Base-by-base conservation (phyloP, 768 basidiomycete genomes). In the Suillus cothurnatus region DNA sequence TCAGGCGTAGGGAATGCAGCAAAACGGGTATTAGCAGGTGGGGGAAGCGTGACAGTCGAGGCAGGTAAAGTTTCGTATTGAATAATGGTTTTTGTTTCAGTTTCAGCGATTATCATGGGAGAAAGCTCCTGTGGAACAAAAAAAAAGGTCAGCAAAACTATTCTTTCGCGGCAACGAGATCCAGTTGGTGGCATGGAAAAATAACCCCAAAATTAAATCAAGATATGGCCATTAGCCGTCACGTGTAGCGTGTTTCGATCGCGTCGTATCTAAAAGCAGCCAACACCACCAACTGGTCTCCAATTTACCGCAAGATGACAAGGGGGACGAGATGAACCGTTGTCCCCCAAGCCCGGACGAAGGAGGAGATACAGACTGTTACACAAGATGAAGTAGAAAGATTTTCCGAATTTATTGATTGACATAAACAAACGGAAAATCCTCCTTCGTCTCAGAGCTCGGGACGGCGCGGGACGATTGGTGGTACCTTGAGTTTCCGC, bases 361-460 rank as follows among this genome's bases (percentile, higher is more conserved):
- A 89, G 90, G 90, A 88, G 87, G 84, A 82, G 81, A 86, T 86
- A 91, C 90, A 85, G 86, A 91, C 86, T 86, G 79, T 59, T 86
- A 86, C 82, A 87, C 81, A 82, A 77, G 81, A 75, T 72, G 81
- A 80, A 72, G 76, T 70, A 68, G 69, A 71, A 69, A 71, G 65
- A 60, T 68, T 66, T 65, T 69, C 68, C 66, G 66, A 66, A 39
- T 66, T 68, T 71, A 67, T 71, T 70, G 72, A 71, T 70, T 70
- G 74, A 71, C 70, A 72, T 71, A 69, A 72, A 78, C 70, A 76
- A 79, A 81, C 65, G 67, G 64, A 78, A 79, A 75, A 77, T 77
- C 87, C 92, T 87, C 91, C 92, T 90, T 93, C 92, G 92, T 92
- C 92, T 93, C 89, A 93, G 85, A 93, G 89, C 89, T 92, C 91